Evolutionary conservation across 2,329 filamentous ascomycete species (phyloP), one percentile per base, ranked within the genome.

Genomic region (Chaetomiaceae sp.): DNA sequence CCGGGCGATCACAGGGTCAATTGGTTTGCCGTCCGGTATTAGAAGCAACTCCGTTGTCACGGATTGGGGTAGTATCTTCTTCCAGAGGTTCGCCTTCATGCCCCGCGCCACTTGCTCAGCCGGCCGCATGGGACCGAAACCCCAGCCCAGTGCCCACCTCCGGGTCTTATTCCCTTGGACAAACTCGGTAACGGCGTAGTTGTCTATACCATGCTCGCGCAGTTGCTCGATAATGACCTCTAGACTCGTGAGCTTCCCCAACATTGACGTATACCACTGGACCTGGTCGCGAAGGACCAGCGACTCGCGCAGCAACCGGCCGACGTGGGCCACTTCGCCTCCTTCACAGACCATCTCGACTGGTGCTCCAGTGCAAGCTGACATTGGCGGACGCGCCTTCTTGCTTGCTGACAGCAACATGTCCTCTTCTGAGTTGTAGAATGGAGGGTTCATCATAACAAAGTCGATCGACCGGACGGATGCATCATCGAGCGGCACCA

Each of bases 381-480:
- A 86, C 50, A 80, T 80, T 0, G 91, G 86, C 0, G 82, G 82
- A 0, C 77, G 75, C 3, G 76, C 69, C 66, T 96, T 96, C 33
- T 76, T 68, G 14, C 73, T 66, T 0, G 87, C 85, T 1, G 85
- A 85, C 4, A 73, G 69, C 3, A 77, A 58, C 68, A 96, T 79
- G 44, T 95, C 89, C 5, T 76, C 68, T 3, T 78, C 70, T 0
- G 87, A 90, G n/a, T 75, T 68, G 71, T 96, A 97, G 70, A 99
- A 99, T 0, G 93, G 93, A 0, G 93, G 93, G 59, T 99, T 99
- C 57, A 86, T 92, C 83, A 97, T 95, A 52, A 81, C 83, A 65
- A 97, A 96, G 64, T 92, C 85, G 38, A 95, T 73, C 3, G 55
- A 63, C 7, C 70, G 64, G 4, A 79, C 64, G 19, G 66, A 68